Percentiles rank a stretch among this genome's conserved stretches.
Evolutionary conservation across 2,329 filamentous ascomycete genomes (phyloP).

Genomic region (Chlorencoelia australis): DNA sequence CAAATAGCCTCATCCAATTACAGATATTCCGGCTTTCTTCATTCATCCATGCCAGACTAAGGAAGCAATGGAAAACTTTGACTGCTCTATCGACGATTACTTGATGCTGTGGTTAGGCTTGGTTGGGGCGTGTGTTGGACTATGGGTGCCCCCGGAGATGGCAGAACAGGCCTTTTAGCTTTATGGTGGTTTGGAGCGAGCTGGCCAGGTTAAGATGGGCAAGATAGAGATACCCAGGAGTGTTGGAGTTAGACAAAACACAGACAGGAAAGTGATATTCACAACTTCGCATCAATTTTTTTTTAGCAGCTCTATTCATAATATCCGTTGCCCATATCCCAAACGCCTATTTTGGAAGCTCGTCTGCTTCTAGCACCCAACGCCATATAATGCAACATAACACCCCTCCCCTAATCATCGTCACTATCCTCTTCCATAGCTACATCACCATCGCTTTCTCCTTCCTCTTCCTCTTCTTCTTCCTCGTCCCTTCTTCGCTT

Average conservation of each 20-base stretch:
- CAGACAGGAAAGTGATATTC: too few species aligned
- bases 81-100: slow-evolving; percentile 55
- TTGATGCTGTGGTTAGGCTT: slow-evolving; percentile 84
- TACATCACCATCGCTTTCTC: slow-evolving; percentile 61
- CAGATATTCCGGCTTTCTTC: slow-evolving; percentile 72
- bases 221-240: too few species aligned
- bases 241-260: too few species aligned
- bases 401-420: slow-evolving; percentile 18
- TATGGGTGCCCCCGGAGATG: slow-evolving; percentile 68
- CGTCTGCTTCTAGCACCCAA: slow-evolving; percentile 16
- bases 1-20: slow-evolving; percentile 56
- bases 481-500: slow-evolving; percentile 63
- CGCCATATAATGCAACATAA: slow-evolving; percentile 14
- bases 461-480: slow-evolving; percentile 55
- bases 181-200: too few species aligned
- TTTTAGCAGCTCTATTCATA: too few species aligned
- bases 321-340: too few species aligned
- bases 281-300: too few species aligned
- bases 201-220: too few species aligned
- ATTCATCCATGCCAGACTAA: slow-evolving; percentile 87
- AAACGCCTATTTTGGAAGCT: too few species aligned
- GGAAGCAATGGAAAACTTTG: slow-evolving; percentile 62
- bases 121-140: slow-evolving; percentile 67
- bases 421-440: slow-evolving; percentile 43
- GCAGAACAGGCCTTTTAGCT: slow-evolving; percentile 29